Base-by-base conservation (phyloP, 345 rosid species). In the Gossypium raimondii region DNA sequence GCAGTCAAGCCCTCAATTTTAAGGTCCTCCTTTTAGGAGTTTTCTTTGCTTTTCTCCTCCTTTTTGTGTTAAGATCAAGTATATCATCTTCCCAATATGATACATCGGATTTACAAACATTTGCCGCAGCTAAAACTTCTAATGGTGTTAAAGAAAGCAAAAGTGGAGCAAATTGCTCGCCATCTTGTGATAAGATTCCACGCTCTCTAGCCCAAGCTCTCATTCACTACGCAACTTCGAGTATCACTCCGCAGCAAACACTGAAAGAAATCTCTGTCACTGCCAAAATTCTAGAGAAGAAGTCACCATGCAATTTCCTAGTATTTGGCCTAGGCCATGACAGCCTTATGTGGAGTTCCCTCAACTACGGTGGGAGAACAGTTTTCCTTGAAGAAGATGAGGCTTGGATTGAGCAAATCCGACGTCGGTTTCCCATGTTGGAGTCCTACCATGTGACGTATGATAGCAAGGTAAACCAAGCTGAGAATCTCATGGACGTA, bases 171-270 rank as follows among this genome's bases (percentile, higher is more conserved):
- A 29, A 59, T 11, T 73, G 75, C 67, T 64, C 84, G 0, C 61
- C 47, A 29, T 43, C 77, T 0, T 91, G 97, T 82, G 67, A 73
- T 57, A 94, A 91, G 79, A 82, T 85, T 66, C 92, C 93, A 10
- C 90, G 90, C 29, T 78, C 90, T 2, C 76, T 94, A 2, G 89
- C 97, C 41, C 86, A 86, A 4, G 90, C 93, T 47, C 82, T 94
- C 0, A 76, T 92, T 80, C 97, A 94, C 80, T 94, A 94, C 70
- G 86, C 83, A 8, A 83, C 97, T 29, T 82, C 92, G 18, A 91
- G 88, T 78, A 73, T 89, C 84, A 94, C 95, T 41, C 98, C 98
- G 3, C 98, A 94, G 24, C 98, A 94, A 82, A 89, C 98, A 44
- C 74, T 84, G 24, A 80, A 86, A 4, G 97, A 94, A 75, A 87